phyloP scores from a whole-genome alignment of 192 early-diverging fungal genomes.

The Coemansia sp. region DNA sequence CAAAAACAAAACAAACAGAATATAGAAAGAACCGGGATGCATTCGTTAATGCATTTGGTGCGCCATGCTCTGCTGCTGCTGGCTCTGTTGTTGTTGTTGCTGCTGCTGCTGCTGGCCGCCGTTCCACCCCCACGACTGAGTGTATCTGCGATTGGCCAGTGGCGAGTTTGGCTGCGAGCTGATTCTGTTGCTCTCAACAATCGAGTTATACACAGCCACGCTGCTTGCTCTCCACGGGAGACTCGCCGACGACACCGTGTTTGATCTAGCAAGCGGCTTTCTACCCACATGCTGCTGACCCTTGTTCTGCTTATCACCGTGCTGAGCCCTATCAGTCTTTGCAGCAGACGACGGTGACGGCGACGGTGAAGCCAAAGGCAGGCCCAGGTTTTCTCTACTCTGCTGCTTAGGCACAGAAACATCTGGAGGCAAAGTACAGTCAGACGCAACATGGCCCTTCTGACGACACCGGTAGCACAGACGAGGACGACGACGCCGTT shows the following conservation, averaged over 20 bases:
- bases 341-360: neutral
- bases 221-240: conserved; percentile 21
- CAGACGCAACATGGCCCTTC: conserved; percentile 47
- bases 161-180: neutral
- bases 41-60: neutral
- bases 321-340: neutral
- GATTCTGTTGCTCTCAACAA: conserved; percentile 4
- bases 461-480: conserved; percentile 53
- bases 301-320: neutral
- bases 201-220: conserved; percentile 13
- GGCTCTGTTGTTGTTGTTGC: no score
- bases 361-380: conserved; percentile 12
- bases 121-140: neutral
- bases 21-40: neutral
- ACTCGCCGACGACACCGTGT: conserved; percentile 15
- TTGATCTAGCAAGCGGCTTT: conserved; percentile 16
- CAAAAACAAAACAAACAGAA: neutral
- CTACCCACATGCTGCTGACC: neutral
- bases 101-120: neutral
- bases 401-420: conserved; percentile 33
- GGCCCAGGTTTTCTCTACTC: conserved; percentile 20
- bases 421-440: conserved; percentile 41
- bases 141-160: neutral
- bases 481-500: conserved; percentile 39
- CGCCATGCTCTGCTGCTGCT: neutral